phyloP scores from a whole-genome alignment of 352 stramenopile species.

The Globisporangium splendens region DNA sequence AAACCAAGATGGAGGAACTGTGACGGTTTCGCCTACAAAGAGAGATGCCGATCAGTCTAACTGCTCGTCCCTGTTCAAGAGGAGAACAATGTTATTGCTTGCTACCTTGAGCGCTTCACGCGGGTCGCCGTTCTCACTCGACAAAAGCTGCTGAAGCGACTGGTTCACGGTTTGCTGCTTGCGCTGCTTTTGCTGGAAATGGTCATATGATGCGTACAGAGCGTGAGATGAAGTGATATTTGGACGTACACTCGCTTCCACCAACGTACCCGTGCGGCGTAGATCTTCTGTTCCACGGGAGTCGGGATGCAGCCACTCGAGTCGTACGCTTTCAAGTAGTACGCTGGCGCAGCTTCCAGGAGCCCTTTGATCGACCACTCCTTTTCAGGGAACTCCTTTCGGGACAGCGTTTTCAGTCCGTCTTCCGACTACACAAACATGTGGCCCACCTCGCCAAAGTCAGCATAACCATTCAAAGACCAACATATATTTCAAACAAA shows the following conservation, averaged over 20 bases:
- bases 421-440: slow-evolving; percentile 39
- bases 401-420: slow-evolving; percentile 51
- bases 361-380: slow-evolving; percentile 62
- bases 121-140: slow-evolving; percentile 7
- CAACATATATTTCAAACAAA: background rate
- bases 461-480: background rate
- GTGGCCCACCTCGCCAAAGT: too few species aligned
- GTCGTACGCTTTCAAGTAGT: slow-evolving; percentile 49
- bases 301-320: slow-evolving; percentile 39
- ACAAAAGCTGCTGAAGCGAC: slow-evolving; percentile 22
- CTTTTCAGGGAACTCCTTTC: slow-evolving; percentile 32
- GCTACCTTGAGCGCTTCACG: slow-evolving; percentile 29
- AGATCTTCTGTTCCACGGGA: slow-evolving; percentile 57
- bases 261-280: slow-evolving; percentile 37
- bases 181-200: slow-evolving; percentile 18
- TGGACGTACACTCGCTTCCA: background rate
- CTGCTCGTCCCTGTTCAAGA: too few species aligned
- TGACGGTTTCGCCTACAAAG: slow-evolving; percentile 33
- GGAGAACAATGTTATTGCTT: too few species aligned
- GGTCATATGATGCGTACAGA: background rate
- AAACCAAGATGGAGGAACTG: slow-evolving; percentile 40
- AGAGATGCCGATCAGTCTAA: too few species aligned
- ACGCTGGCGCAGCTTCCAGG: slow-evolving; percentile 36
- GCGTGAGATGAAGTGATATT: background rate
- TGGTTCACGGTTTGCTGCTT: slow-evolving; percentile 20